Percentiles rank a stretch among this genome's conserved stretches.
These are phyloP conservation scores for Amauroascus niger DNA, from an alignment of 2,329 filamentous ascomycete genomes.

Conservation along the genomic window DNA sequence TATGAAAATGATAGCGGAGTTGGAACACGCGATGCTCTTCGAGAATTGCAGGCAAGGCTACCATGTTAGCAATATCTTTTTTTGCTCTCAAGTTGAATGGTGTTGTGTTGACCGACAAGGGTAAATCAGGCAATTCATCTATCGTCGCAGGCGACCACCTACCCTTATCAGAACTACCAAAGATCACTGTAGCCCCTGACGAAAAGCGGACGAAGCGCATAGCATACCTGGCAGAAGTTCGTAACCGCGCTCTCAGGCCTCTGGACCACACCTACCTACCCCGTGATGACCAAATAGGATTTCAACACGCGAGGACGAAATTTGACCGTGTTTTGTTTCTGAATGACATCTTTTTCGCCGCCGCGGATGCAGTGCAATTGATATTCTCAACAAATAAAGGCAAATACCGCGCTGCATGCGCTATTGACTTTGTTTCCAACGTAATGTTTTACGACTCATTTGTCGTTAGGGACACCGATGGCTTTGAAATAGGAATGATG, in stretches of 20 bases:
- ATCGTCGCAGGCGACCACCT: conserved; percentile 43
- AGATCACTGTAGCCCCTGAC: conserved; percentile 2
- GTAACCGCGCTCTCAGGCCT: conserved; percentile 59
- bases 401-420: conserved; percentile 60
- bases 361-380: conserved; percentile 49
- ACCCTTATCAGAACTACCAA: conserved; percentile 3
- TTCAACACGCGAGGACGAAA: conserved; percentile 22
- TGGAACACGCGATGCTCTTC: conserved; percentile 46
- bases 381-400: conserved; percentile 53
- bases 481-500: conserved; percentile 57
- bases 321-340: conserved; percentile 52
- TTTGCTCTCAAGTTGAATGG: not conserved
- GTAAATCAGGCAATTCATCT: conserved; percentile 28
- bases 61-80: conserved; percentile 29
- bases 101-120: not conserved
- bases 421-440: conserved; percentile 59
- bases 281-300: not conserved
- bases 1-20: conserved; percentile 62
- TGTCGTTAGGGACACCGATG: conserved; percentile 60
- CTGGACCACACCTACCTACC: conserved; percentile 39
- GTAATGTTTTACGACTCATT: conserved; percentile 72
- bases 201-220: conserved; percentile 48
- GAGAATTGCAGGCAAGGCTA: conserved; percentile 43
- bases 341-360: conserved; percentile 59
- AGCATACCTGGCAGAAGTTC: conserved; percentile 60